These are phyloP conservation scores for Eimeria falciformis DNA, from an alignment of 169 alveolate genomes.

Conservation along the genomic window DNA sequence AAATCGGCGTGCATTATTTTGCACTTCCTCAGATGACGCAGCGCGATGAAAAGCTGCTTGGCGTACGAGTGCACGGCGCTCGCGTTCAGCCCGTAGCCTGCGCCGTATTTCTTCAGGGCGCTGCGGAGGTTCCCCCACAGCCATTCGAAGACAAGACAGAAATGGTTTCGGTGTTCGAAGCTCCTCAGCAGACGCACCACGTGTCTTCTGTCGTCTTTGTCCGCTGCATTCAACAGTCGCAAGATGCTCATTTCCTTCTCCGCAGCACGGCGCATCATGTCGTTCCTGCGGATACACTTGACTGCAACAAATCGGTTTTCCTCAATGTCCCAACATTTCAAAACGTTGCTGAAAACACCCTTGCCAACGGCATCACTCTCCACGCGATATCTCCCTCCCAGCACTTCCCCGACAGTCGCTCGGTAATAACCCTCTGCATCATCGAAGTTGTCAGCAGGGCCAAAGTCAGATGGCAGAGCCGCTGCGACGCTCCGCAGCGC, in stretches of 20 bases:
- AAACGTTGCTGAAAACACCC: conserved; percentile 91
- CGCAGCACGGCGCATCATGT: conserved; percentile 94
- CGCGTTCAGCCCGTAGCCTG: conserved; percentile 88
- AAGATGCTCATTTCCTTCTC: conserved; percentile 92
- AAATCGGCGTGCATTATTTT: conserved; percentile 91
- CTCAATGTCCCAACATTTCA: conserved; percentile 69
- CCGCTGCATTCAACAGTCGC: conserved; percentile 85
- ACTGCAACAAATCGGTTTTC: conserved; percentile 62
- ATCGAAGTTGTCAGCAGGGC: conserved; percentile 74
- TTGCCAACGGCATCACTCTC: conserved; percentile 89
- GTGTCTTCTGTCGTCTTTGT: conserved; percentile 87
- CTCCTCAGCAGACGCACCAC: conserved; percentile 88
- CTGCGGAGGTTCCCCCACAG: conserved; percentile 91
- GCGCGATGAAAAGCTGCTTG: conserved; percentile 89
- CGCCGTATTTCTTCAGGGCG: conserved; percentile 90
- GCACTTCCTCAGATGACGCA: conserved; percentile 87
- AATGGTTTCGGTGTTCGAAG: conserved; percentile 90
- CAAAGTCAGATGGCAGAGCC: neutral
- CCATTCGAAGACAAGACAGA: conserved; percentile 94
- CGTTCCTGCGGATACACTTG: conserved; percentile 83
- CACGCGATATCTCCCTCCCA: conserved; percentile 88
- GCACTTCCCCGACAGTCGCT: conserved; percentile 92
- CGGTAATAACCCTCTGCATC: conserved; percentile 79
- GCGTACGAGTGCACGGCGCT: conserved; percentile 88
- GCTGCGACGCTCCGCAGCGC: neutral